Base-by-base conservation (phyloP, 768 basidiomycete genomes). In the Trametopsis cervina region DNA sequence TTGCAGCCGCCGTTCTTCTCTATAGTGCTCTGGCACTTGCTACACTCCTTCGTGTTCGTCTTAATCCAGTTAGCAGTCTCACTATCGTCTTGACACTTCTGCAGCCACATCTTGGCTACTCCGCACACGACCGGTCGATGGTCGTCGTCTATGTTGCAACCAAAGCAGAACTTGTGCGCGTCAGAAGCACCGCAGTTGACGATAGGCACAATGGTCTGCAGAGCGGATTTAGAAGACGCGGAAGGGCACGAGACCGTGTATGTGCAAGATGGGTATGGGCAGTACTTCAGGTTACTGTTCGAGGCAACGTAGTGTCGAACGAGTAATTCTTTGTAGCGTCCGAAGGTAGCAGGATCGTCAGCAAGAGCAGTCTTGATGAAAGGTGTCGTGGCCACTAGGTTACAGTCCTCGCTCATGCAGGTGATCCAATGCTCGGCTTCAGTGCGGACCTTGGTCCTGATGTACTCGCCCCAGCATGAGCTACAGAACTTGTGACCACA, bases 1-100 rank as follows among this genome's bases (percentile, higher is more conserved):
- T 99, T 98, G 92, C 96, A 99, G 11, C 96, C 96, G 7, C 96
- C 96, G 55, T 98, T 98, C 85, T 99, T 99, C 78, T 99, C 96
- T 49, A 99, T 99, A 45, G 96, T 98, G 58, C 91, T 92, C 64
- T 91, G 85, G 64, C 96, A 99, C 63, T 92, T 85, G 17, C 81
- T 74, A 64, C 96, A 99, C 66, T 99, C 96, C 73, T 99, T 98
- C 36, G 96, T 99, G 64, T 99, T 97, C 54, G 93, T 96, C 78
- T 90, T 92, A 73, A 99, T 92, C 96, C 96, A 99, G 65, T 99
- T 98, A 21, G 93, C 91, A 15, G 96, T 99, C 70, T 99, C 96
- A 54, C 86, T 89, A 63, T 99, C 96, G 64, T 99, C 96, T 43
- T 82, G 80, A 66, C 96, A 98, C 67, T 99, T 98, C 78, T 86